Evolutionary conservation across 2,329 filamentous ascomycete genomes (phyloP), one percentile per base, ranked within the genome.

Genomic region (Arthrobotrys iridis): DNA sequence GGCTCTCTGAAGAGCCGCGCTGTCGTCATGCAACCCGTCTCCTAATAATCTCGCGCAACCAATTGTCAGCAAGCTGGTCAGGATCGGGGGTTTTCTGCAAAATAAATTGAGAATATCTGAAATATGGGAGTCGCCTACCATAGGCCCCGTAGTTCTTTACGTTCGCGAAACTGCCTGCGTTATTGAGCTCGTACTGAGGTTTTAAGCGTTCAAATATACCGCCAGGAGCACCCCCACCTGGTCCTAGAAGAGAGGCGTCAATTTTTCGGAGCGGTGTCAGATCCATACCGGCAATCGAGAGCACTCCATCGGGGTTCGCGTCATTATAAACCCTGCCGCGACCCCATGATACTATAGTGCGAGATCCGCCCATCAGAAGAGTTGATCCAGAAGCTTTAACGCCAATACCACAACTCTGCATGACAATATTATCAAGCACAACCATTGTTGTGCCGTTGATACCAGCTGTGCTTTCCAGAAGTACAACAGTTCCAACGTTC

Each of bases 1-100:
- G 26, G 73, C 70, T 48, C 77, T 79, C 30, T 79, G 71, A 40
- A 80, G 68, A 77, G 90, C 91, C 2, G 86, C 87, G 13, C 93
- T 97, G 80, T 98, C 95, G 79, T 98, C 94, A 0, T 92, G 92
- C 26, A 84, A 82, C 58, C 94, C 95, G 80, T 98, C 93, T 79
- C 95, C 95, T 43, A 22, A 22, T 11, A 20, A 40, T 6, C 7
- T 40, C 4, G 15, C 6, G 22, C 15, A 18, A 13, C 10, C n/a
- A n/a, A n/a, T 43, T 20, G 40, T 43, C 20, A 43, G 40, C 8
- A 40, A 13, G 10, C 4, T 33, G 28, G 4, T 33, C 28, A 4
- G 28, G 28, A n/a, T n/a, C n/a, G n/a, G n/a, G n/a, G n/a, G n/a
- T n/a, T n/a, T n/a, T n/a, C n/a, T n/a, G n/a, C 5, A 13, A 37